A percentile compares a stretch with the other conserved stretches of the same genome.
These are phyloP conservation scores for Caryopteris hybrid DNA, from an alignment of 305 asterid species.

Conservation along the genomic window DNA sequence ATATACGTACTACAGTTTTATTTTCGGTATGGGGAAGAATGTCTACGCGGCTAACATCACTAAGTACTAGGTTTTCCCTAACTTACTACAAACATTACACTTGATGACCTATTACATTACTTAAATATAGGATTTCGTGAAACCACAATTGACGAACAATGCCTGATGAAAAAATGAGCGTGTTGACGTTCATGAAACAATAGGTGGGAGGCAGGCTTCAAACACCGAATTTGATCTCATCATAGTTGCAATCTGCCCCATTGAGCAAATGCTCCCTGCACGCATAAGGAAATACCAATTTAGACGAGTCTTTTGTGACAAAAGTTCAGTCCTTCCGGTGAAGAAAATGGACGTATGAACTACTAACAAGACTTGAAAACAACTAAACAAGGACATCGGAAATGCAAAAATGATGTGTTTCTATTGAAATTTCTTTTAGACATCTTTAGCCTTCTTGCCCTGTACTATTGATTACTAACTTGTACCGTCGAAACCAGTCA, in stretches of 20 bases:
- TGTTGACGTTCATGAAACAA: not conserved
- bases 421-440: too few species aligned
- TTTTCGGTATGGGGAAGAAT: too few species aligned
- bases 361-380: too few species aligned
- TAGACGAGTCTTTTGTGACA: not conserved
- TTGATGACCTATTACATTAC: not conserved
- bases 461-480: too few species aligned
- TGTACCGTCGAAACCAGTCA: too few species aligned
- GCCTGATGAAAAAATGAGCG: not conserved
- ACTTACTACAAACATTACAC: not conserved
- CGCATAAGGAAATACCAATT: not conserved
- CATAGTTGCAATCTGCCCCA: slow-evolving; percentile 35
- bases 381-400: too few species aligned
- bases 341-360: not conserved
- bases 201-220: slow-evolving; percentile 4
- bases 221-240: slow-evolving; percentile 22
- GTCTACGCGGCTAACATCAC: too few species aligned
- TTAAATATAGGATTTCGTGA: not conserved
- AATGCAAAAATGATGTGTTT: too few species aligned
- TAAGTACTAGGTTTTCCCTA: not conserved
- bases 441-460: too few species aligned
- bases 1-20: not conserved
- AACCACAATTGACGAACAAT: not conserved
- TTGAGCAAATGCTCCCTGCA: slow-evolving; percentile 64
- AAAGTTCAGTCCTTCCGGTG: not conserved